Evolutionary conservation across 139 green algal species (phyloP).

Genomic region (Volvox reticuliferus): DNA sequence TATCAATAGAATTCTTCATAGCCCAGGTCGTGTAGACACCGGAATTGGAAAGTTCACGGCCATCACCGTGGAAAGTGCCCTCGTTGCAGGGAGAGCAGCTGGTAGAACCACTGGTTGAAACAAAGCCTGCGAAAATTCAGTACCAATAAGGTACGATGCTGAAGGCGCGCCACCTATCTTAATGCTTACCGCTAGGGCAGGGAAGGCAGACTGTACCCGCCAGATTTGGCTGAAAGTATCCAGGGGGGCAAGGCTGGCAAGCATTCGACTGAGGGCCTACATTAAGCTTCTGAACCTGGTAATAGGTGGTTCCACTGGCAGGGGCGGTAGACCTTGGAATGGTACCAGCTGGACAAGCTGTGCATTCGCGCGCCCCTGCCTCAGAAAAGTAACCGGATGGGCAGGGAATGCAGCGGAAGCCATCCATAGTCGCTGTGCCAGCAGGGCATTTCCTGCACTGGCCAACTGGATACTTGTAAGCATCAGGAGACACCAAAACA

Average conservation of each 20-base stretch:
- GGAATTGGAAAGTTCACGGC: neutral
- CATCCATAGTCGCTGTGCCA: constrained; percentile 35
- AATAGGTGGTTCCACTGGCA: neutral
- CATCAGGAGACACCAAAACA: neutral
- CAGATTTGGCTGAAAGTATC: constrained; percentile 42
- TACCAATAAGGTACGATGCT: neutral
- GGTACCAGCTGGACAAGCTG: constrained; percentile 18
- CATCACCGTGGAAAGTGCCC: constrained; percentile 35
- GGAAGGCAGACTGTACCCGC: constrained; percentile 35
- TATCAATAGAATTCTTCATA: neutral
- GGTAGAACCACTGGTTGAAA: neutral
- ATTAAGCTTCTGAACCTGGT: neutral
- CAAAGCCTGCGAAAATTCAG: constrained; percentile 9
- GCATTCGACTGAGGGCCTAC: neutral
- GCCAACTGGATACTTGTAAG: constrained; percentile 11
- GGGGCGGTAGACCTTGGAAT: neutral
- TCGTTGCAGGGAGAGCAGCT: constrained; percentile 19
- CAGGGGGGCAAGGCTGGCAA: constrained; percentile 21
- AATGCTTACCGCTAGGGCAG: constrained; percentile 30
- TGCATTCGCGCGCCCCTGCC: constrained; percentile 39
- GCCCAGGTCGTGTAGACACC: neutral
- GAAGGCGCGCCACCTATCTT: neutral
- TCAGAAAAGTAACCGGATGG: constrained; percentile 25
- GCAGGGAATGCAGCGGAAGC: constrained; percentile 42
- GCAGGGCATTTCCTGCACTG: constrained; percentile 39